These are phyloP conservation scores for Suillus cothurnatus DNA, from an alignment of 768 basidiomycete genomes.

Conservation along the genomic window DNA sequence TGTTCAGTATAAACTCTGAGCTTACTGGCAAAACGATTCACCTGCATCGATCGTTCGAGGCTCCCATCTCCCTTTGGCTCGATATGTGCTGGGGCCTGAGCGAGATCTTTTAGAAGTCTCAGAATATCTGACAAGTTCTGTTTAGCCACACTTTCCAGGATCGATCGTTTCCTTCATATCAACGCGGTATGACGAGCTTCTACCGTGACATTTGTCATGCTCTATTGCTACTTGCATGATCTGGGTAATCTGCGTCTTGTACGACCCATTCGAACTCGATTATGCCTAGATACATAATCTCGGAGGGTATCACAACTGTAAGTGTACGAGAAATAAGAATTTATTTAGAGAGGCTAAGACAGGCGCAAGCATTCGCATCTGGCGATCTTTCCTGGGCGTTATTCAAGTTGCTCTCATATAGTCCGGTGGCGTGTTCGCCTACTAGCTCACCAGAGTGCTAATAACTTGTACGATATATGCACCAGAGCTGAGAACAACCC, in stretches of 20 bases:
- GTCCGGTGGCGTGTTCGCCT: conserved; percentile 52
- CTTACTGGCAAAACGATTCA: conserved; percentile 53
- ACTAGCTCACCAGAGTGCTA: conserved; percentile 18
- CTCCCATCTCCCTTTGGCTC: conserved; percentile 66
- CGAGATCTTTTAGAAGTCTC: conserved; percentile 1
- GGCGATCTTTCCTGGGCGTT: conserved; percentile 66
- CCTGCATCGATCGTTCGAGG: conserved; percentile 60
- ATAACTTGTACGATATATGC: background rate
- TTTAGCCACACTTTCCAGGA: background rate
- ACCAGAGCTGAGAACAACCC: background rate
- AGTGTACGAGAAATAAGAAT: background rate
- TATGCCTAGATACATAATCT: background rate
- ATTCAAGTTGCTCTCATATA: conserved; percentile 57
- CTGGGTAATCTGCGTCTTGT: conserved; percentile 41
- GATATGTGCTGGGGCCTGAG: conserved; percentile 37
- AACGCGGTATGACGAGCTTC: conserved; percentile 47
- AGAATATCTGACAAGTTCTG: conserved; percentile 15
- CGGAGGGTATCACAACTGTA: background rate
- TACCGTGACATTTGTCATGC: conserved; percentile 46
- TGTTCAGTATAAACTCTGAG: conserved; percentile 57
- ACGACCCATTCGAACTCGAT: conserved; percentile 44
- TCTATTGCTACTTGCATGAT: conserved; percentile 48
- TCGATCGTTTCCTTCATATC: background rate
- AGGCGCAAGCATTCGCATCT: conserved; percentile 67
- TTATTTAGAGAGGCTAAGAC: conserved; percentile 60